These are phyloP conservation scores for Fonsecaea monophora DNA, from an alignment of 2,329 filamentous ascomycete genomes.

Conservation along the genomic window DNA sequence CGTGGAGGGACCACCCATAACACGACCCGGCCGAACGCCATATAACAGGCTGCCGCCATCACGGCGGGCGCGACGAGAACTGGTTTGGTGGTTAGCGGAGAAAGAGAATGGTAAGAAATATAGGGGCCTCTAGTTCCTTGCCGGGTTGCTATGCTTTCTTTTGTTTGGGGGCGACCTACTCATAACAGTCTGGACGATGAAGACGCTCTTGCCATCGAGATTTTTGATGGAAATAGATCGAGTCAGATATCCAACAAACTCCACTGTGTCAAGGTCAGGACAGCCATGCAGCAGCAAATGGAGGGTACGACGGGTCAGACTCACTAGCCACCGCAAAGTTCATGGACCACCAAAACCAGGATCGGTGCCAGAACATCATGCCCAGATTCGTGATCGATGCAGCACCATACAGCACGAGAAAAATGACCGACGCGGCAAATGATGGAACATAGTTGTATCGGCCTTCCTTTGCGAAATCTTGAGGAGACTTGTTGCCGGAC, in stretches of 20 bases:
- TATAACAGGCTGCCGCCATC: conserved; percentile 58
- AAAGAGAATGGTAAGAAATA: background rate
- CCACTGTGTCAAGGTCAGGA: conserved; percentile 40
- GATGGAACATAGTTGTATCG: conserved; percentile 49
- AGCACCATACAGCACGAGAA: conserved; percentile 46
- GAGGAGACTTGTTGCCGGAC: conserved; percentile 25
- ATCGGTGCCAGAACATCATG: conserved; percentile 46
- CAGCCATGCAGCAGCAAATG: background rate
- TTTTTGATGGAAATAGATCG: conserved; percentile 42
- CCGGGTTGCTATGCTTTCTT: background rate
- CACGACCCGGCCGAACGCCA: conserved; percentile 56
- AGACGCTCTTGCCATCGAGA: conserved; percentile 20
- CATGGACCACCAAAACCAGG: conserved; percentile 54
- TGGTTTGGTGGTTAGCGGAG: background rate
- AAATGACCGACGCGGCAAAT: conserved; percentile 46
- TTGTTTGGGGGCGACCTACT: conserved; percentile 23
- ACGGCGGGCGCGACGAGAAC: conserved; percentile 54
- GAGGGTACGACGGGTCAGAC: conserved; percentile 7
- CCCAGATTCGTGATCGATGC: conserved; percentile 39
- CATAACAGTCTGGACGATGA: conserved; percentile 50
- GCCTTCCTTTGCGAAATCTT: conserved; percentile 27
- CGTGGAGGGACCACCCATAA: conserved; percentile 49
- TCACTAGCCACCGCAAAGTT: conserved; percentile 51
- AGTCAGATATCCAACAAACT: conserved; percentile 49
- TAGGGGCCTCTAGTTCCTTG: background rate